Conservation (phyloP, 169 alveolate genomes). For the Eimeria nieschulzi region DNA sequence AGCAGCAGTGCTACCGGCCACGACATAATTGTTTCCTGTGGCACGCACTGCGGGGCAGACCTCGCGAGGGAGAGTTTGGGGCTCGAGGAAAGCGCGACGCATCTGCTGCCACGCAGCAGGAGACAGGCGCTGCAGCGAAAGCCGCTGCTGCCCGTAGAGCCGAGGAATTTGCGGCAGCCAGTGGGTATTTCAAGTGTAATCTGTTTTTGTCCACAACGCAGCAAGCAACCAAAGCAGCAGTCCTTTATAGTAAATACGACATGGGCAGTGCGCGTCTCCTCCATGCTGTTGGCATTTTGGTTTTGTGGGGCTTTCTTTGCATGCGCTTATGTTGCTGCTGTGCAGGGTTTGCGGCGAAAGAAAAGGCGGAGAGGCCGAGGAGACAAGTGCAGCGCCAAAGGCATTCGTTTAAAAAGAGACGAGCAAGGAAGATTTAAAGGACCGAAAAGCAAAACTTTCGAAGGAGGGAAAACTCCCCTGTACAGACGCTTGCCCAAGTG, state of each 20-base stretch:
- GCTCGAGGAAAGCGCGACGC: too few relatives aligned
- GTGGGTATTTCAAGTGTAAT: too few relatives aligned
- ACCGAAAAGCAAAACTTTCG: conserved; percentile 85
- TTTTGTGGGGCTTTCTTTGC: too few relatives aligned
- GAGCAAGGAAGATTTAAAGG: conserved; percentile 78
- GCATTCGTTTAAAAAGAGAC: conserved; percentile 82
- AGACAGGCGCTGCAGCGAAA: not conserved
- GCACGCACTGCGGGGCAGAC: too few relatives aligned
- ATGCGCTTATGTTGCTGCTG: too few relatives aligned
- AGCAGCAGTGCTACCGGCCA: not conserved
- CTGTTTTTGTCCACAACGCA: too few relatives aligned
- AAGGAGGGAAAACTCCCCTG: conserved; percentile 87
- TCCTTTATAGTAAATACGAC: too few relatives aligned
- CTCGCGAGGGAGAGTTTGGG: too few relatives aligned
- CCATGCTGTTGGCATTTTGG: not conserved
- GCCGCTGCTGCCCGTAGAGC: conserved; percentile 8
- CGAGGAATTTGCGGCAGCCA: not conserved
- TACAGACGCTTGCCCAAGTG: conserved; percentile 85
- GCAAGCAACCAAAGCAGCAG: too few relatives aligned
- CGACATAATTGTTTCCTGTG: not conserved
- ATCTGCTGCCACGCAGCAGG: not conserved
- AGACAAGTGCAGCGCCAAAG: conserved; percentile 85
- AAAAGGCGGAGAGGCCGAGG: conserved; percentile 85
- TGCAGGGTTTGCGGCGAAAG: conserved; percentile 63
- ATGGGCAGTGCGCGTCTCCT: not conserved